Percentiles rank a stretch among this genome's conserved stretches.
phyloP scores from a whole-genome alignment of 2,329 filamentous ascomycete genomes.

The Rhynchosporium graminicola region DNA sequence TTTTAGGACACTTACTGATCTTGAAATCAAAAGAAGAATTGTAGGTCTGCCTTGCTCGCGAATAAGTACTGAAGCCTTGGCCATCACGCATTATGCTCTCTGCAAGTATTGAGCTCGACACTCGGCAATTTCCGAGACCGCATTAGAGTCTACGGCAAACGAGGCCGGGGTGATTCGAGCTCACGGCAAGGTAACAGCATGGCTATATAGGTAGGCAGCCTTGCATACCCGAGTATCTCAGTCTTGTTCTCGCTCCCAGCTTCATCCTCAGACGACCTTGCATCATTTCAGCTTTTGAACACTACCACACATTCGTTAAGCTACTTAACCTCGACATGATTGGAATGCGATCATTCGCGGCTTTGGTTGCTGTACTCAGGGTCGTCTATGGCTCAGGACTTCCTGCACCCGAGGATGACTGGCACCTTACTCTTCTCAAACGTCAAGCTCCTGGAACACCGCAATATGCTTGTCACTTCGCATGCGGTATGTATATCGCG shows the following conservation, averaged over 20 bases:
- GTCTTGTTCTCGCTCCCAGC: background rate
- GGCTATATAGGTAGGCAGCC: constrained; percentile 12
- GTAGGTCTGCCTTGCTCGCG: too few species aligned
- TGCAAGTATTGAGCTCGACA: constrained; percentile 3
- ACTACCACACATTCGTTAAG: constrained; percentile 13
- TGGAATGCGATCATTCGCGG: constrained; percentile 16
- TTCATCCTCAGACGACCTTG: constrained; percentile 5
- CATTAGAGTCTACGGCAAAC: background rate
- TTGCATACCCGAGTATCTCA: constrained; percentile 7
- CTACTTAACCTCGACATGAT: constrained; percentile 22
- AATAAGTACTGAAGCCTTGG: too few species aligned
- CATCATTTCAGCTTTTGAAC: background rate
- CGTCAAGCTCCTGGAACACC: constrained; percentile 28
- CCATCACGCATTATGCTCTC: too few species aligned
- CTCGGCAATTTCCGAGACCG: constrained; percentile 11
- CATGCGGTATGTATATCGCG: constrained; percentile 23
- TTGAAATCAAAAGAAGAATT: too few species aligned
- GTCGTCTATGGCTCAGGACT: constrained; percentile 17
- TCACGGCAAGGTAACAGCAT: background rate
- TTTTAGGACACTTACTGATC: too few species aligned
- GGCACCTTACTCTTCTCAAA: constrained; percentile 22
- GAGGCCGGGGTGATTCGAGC: constrained; percentile 7
- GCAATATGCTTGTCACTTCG: constrained; percentile 25
- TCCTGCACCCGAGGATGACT: constrained; percentile 16
- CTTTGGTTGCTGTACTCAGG: constrained; percentile 15